phyloP scores from a whole-genome alignment of 169 alveolate genomes.

The Cryptosporidium parvum region DNA sequence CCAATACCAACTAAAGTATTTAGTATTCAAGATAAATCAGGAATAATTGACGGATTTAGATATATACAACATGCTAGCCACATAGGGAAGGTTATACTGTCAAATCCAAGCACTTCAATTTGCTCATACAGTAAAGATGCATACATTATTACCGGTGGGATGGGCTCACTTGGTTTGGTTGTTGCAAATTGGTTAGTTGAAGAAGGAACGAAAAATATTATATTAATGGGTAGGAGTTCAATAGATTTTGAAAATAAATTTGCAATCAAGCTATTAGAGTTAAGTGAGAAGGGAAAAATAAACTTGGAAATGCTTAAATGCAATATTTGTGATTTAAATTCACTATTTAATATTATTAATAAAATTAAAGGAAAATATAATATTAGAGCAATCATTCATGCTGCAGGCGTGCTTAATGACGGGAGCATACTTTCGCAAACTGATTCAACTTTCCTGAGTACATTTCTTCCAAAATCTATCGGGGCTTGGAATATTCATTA shows the following conservation, averaged over 20 bases:
- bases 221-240: conserved; percentile 43
- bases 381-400: conserved; percentile 80
- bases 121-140: conserved; percentile 17
- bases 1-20: conserved; percentile 56
- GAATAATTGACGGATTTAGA: conserved; percentile 69
- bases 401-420: conserved; percentile 83
- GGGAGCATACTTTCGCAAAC: conserved; percentile 76
- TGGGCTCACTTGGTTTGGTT: conserved; percentile 79
- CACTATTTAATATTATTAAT: conserved; percentile 10
- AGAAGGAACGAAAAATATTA: conserved; percentile 79
- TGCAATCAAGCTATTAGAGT: neutral
- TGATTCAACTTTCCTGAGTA: conserved; percentile 74
- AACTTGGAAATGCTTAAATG: conserved; percentile 48
- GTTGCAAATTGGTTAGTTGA: conserved; percentile 82
- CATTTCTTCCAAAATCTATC: conserved; percentile 81
- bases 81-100: conserved; percentile 76
- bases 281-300: conserved; percentile 2
- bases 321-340: conserved; percentile 3
- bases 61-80: conserved; percentile 77
- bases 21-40: conserved; percentile 48
- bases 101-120: conserved; percentile 38
- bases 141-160: conserved; percentile 81
- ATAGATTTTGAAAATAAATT: neutral
- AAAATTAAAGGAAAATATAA: conserved; percentile 1
- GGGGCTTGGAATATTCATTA: conserved; percentile 85